Base-by-base conservation (phyloP, 23 red algal species). In the Agarophyton chilense region DNA sequence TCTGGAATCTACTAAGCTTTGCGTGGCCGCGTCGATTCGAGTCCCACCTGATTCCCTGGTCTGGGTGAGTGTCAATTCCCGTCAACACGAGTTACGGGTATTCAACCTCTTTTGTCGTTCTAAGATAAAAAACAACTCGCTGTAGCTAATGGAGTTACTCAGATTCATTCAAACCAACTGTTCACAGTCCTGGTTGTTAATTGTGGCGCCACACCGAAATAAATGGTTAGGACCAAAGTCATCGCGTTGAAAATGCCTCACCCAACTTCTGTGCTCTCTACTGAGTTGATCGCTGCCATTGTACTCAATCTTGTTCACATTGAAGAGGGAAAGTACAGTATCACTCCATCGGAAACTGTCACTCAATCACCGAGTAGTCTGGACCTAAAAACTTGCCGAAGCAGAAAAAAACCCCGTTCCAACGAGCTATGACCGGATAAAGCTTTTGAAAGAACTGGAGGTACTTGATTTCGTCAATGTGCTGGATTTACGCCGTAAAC, bases 171-270 rank as follows among this genome's bases (percentile, higher is more conserved):
- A 24, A 42, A 66, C 11, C 28, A 24, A 19, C 80, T 57, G n/a
- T 84, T 84, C 31, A 11, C 67, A 5, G 43, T 84, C 7, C 4
- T 84, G 24, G 38, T 84, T 5, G 80, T 0, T 4, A 84, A 70
- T 0, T 29, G 67, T 46, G 61, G 39, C 40, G 10, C 10, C 6
- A 51, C 3, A 33, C 17, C 62, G 35, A 7, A 61, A 38, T 52
- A 21, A 17, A 21, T 57, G 50, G 29, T 0, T 18, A 55, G 34
- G 56, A 61, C 22, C 55, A 17, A 84, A 84, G 43, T 53, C 0
- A 58, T 84, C 0, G 58, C 0, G 19, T 66, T 32, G 10, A 42
- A 45, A 2, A 19, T 43, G 29, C 58, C 80, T 25, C 80, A 84
- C 44, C 57, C 80, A 7, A 34, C 35, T n/a, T 16, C 46, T 3